phyloP scores from a whole-genome alignment of 331 rosid species.

The Telfairia occidentalis region DNA sequence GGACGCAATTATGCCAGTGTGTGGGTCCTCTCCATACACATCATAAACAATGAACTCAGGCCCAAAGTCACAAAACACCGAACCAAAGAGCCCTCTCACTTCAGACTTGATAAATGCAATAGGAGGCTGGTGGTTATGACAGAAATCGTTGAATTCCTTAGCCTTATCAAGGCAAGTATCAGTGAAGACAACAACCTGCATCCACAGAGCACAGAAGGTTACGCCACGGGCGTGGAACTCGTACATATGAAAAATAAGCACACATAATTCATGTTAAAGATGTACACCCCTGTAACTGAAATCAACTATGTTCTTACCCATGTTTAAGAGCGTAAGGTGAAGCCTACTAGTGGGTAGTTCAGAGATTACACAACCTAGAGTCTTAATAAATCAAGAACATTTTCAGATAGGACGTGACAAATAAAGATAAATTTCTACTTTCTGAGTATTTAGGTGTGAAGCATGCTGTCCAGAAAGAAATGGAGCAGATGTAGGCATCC shows the following conservation, averaged over 20 bases:
- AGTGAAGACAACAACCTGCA: constrained; percentile 82
- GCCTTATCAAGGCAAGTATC: constrained; percentile 61
- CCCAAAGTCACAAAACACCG: constrained; percentile 86
- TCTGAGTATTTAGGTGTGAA: background rate
- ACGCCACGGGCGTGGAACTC: background rate
- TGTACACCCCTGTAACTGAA: background rate
- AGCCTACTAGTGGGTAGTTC: background rate
- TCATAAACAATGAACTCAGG: constrained; percentile 80
- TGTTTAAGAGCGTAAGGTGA: background rate
- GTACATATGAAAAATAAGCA: background rate
- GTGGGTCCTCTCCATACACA: constrained; percentile 91
- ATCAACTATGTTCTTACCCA: background rate
- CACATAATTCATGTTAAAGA: background rate
- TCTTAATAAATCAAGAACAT: background rate
- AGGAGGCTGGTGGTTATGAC: constrained; percentile 81
- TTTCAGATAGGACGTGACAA: background rate
- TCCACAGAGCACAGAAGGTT: constrained; percentile 12
- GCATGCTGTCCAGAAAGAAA: background rate
- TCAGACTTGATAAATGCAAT: constrained; percentile 76
- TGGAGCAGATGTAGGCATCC: background rate
- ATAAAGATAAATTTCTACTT: background rate
- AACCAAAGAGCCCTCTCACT: constrained; percentile 93
- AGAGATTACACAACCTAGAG: background rate
- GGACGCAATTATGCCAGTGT: constrained; percentile 90
- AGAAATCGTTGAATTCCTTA: constrained; percentile 58